A percentile compares a stretch with the other conserved stretches of the same genome.
phyloP scores from a whole-genome alignment of 768 basidiomycete genomes.

The Baorangia bicolor region DNA sequence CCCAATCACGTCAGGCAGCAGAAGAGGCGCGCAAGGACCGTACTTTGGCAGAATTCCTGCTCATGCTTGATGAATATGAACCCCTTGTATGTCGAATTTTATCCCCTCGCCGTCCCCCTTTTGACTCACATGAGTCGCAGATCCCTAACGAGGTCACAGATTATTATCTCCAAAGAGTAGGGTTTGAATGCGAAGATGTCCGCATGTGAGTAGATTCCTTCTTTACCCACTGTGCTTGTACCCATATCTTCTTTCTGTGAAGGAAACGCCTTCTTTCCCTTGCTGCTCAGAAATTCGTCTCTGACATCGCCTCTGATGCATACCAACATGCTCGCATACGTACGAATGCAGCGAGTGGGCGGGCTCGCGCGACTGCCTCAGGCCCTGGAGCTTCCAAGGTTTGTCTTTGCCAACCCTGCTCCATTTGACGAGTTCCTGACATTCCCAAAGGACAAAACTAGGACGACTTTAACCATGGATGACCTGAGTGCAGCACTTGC shows the following conservation, averaged over 20 bases:
- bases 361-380: conserved; percentile 53
- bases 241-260: conserved; percentile 7
- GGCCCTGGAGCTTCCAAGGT: conserved; percentile 69
- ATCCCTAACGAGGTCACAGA: conserved; percentile 98
- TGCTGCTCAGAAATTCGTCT: conserved; percentile 96
- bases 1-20: conserved; percentile 64
- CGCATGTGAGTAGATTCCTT: conserved; percentile 61
- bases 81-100: conserved; percentile 65
- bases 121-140: conserved; percentile 39
- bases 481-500: conserved; percentile 88
- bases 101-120: not conserved
- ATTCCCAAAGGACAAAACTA: conserved; percentile 71
- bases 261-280: conserved; percentile 94
- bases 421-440: conserved; percentile 6
- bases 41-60: conserved; percentile 88
- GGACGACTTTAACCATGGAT: conserved; percentile 96
- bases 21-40: conserved; percentile 87
- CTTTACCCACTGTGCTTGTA: conserved; percentile 1
- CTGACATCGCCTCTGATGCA: conserved; percentile 94
- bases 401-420: conserved; percentile 17
- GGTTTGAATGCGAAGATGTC: conserved; percentile 94
- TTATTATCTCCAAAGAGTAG: conserved; percentile 93
- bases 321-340: conserved; percentile 97
- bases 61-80: conserved; percentile 96
- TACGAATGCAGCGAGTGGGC: conserved; percentile 78